Evolutionary conservation across 179 eudicot species (phyloP).

Genomic region (Silene coronaria): DNA sequence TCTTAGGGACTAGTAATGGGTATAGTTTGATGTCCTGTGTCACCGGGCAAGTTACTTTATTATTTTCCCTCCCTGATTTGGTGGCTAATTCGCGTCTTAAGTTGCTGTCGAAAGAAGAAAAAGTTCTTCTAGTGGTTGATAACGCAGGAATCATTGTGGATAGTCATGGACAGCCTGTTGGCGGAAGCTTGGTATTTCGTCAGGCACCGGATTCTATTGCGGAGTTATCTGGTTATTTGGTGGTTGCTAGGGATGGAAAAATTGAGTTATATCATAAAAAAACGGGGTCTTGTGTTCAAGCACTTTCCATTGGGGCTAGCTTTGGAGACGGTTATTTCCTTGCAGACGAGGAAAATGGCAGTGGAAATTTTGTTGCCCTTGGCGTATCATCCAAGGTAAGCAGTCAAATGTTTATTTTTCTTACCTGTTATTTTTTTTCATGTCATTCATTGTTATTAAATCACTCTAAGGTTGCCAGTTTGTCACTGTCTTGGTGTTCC

Average conservation of each 20-base stretch:
- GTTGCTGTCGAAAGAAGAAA: constrained; percentile 48
- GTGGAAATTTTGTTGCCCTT: constrained; percentile 49
- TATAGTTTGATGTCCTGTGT: constrained; percentile 65
- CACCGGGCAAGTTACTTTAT: constrained; percentile 49
- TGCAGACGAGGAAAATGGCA: constrained; percentile 51
- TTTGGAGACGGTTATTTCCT: constrained; percentile 42
- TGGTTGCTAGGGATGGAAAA: constrained; percentile 46
- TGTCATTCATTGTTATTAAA: background rate
- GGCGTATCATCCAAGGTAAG: constrained; percentile 72
- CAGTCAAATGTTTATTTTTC: background rate
- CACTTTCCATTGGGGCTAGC: constrained; percentile 41
- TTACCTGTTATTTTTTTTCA: background rate
- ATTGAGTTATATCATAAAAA: constrained; percentile 75
- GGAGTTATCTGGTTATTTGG: constrained; percentile 60
- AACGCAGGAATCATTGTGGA: constrained; percentile 72
- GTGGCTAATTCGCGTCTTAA: constrained; percentile 49
- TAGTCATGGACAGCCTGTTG: constrained; percentile 79
- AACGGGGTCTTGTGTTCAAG: constrained; percentile 63
- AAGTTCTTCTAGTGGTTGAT: constrained; percentile 74
- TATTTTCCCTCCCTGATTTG: constrained; percentile 70
- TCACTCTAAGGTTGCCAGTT: constrained; percentile 4
- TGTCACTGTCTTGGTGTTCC: background rate
- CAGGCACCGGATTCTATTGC: constrained; percentile 62
- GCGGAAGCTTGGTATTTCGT: constrained; percentile 83
- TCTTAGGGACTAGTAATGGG: constrained; percentile 59